Percentiles rank a stretch among this genome's conserved stretches.
Evolutionary conservation across 805 yeast species (phyloP).

Genomic region (Nakazawaea molendinolei): DNA sequence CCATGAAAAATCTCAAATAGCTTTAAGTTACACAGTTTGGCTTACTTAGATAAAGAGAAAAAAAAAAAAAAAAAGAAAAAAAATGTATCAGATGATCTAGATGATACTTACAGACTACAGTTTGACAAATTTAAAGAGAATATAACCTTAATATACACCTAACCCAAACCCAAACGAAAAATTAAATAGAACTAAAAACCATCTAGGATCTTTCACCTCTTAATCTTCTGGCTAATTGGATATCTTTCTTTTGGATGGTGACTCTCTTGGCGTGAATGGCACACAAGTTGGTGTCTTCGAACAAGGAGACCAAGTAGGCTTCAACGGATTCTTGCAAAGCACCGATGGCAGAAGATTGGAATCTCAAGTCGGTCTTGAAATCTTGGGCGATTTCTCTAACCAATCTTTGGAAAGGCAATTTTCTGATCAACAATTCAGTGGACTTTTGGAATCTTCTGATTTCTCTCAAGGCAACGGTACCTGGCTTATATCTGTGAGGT

Average conservation of each 20-base stretch:
- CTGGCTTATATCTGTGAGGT: slow-evolving; percentile 96
- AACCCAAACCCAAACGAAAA: slow-evolving; percentile 1
- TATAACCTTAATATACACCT: slow-evolving; percentile 4
- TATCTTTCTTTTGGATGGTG: slow-evolving; percentile 97
- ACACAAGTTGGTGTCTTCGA: slow-evolving; percentile 97
- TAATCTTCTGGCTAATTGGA: slow-evolving; percentile 95
- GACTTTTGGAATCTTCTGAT: slow-evolving; percentile 96
- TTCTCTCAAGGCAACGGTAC: slow-evolving; percentile 95
- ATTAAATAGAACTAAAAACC: slow-evolving; percentile 8
- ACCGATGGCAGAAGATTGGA: slow-evolving; percentile 96
- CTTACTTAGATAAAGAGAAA: too few species aligned
- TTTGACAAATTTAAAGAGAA: too few species aligned
- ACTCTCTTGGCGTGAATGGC: slow-evolving; percentile 99
- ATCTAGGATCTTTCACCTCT: slow-evolving; percentile 89
- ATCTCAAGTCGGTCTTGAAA: slow-evolving; percentile 87
- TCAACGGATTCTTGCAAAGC: slow-evolving; percentile 98
- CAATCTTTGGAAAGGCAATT: slow-evolving; percentile 95
- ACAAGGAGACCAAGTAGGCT: slow-evolving; percentile 92
- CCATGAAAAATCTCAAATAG: too few species aligned
- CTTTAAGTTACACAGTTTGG: too few species aligned
- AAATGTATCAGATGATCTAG: too few species aligned
- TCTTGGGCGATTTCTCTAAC: slow-evolving; percentile 95
- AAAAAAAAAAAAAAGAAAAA: too few species aligned
- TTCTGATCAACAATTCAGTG: slow-evolving; percentile 90
- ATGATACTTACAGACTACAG: too few species aligned